Base-by-base conservation (phyloP, 805 yeast genomes). In the Scheffersomyces stipitis region DNA sequence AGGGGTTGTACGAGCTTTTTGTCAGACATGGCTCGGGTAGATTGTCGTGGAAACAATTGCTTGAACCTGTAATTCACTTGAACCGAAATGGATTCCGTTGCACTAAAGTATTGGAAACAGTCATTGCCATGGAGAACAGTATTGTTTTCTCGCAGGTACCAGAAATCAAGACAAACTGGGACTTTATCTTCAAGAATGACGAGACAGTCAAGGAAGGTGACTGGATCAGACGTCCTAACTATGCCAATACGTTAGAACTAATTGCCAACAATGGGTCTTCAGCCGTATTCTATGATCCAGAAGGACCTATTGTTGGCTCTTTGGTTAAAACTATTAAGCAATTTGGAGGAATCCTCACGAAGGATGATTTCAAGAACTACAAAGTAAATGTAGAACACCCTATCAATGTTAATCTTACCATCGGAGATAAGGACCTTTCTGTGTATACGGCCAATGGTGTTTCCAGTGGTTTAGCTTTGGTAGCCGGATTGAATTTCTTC, bases 281-380 rank as follows among this genome's bases (percentile, higher is more conserved):
- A 31, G 87, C 78, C 2, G 71, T 85, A 1, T 91, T 91, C 52
- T 91, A 91, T 56, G 95, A 89, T 49, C 88, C 95, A 0, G 53
- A 77, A 0, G 91, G 95, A 1, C 81, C 81, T 14, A 78, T 91
- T 29, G 96, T 82, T 0, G 64, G 72, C 16, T 61, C 74, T 3
- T 63, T 90, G 54, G 81, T 81, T 1, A 46, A 57, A 4, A 60
- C 75, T 2, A 73, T 75, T 4, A 67, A 69, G 27, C 40, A 62
- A 24, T 58, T 71, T 17, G 91, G 88, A 13, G 99, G 99, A 0
- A 67, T 88, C 3, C 51, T 87, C 24, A 66, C 74, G 0, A 54
- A 60, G 0, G 66, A 74, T n/a, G 99, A 91, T 56, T 83, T 91
- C 51, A 72, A 64, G 4, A 55, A 60, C 27, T 91, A 89, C 61